Evolutionary conservation across 2,329 filamentous ascomycete species (phyloP).

Genomic region (Hymenoscyphus fructigenus): DNA sequence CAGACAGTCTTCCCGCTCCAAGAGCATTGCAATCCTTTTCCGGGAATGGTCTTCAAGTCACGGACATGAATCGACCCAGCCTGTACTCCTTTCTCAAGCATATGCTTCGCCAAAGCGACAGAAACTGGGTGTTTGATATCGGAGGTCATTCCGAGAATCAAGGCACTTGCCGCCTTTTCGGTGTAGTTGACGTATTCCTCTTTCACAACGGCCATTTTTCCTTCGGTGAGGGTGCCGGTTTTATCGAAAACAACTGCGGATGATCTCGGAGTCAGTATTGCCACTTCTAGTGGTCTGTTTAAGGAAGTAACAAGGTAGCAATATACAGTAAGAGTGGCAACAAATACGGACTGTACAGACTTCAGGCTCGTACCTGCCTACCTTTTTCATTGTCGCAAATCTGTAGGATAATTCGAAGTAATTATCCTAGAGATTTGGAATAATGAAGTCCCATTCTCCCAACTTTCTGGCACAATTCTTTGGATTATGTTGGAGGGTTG

Average conservation of each 20-base stretch:
- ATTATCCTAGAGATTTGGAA: no score
- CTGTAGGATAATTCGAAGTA: no score
- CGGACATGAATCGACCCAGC: slow-evolving; percentile 26
- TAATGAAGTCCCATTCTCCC: no score
- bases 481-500: no score
- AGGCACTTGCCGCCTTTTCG: slow-evolving; percentile 13
- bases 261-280: no score
- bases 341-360: no score
- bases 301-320: no score
- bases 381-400: no score
- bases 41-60: slow-evolving; percentile 42
- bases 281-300: no score
- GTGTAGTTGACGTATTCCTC: slow-evolving; percentile 39
- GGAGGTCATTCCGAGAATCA: slow-evolving; percentile 40
- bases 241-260: slow-evolving; percentile 84
- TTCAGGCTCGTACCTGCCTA: no score
- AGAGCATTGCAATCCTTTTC: slow-evolving; percentile 47
- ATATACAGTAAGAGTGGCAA: no score
- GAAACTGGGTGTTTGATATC: slow-evolving; percentile 32
- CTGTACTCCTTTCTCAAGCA: slow-evolving; percentile 28
- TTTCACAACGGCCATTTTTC: slow-evolving; percentile 47
- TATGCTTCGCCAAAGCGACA: slow-evolving; percentile 37
- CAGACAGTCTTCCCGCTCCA: slow-evolving; percentile 37
- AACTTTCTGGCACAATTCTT: no score
- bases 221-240: slow-evolving; percentile 71